These are phyloP conservation scores for Boechera stricta DNA, from an alignment of 345 rosid species.

Conservation along the genomic window DNA sequence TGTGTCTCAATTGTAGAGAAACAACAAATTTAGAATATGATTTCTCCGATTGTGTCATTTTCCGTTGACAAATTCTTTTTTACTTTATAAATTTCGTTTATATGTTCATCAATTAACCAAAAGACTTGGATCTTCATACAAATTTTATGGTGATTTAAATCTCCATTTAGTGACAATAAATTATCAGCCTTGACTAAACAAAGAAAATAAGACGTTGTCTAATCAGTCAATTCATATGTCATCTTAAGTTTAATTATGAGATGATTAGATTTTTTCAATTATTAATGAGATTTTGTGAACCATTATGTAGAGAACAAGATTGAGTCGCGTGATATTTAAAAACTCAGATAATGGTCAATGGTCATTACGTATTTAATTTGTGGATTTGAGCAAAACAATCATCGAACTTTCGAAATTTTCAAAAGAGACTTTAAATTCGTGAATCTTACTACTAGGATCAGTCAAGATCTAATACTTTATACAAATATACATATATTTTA, in stretches of 20 bases:
- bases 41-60: background rate
- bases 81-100: background rate
- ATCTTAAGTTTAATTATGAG: background rate
- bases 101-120: background rate
- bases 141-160: background rate
- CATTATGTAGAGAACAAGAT: conserved; percentile 32
- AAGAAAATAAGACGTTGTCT: background rate
- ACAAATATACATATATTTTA: background rate
- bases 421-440: conserved; percentile 36
- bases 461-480: conserved; percentile 34
- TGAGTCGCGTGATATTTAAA: conserved; percentile 27
- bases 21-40: background rate
- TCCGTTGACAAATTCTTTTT: background rate
- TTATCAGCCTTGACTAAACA: background rate
- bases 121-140: background rate
- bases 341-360: conserved; percentile 9
- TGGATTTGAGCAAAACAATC: conserved; percentile 34
- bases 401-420: conserved; percentile 29
- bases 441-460: conserved; percentile 42
- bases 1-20: background rate
- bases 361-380: conserved; percentile 19
- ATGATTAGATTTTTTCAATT: background rate
- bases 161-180: background rate
- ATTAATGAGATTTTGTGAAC: conserved; percentile 13
- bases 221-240: background rate